Percentiles rank a stretch among this genome's conserved stretches.
phyloP scores from a whole-genome alignment of 1,139 yeast genomes.

The Geotrichum reessii region DNA sequence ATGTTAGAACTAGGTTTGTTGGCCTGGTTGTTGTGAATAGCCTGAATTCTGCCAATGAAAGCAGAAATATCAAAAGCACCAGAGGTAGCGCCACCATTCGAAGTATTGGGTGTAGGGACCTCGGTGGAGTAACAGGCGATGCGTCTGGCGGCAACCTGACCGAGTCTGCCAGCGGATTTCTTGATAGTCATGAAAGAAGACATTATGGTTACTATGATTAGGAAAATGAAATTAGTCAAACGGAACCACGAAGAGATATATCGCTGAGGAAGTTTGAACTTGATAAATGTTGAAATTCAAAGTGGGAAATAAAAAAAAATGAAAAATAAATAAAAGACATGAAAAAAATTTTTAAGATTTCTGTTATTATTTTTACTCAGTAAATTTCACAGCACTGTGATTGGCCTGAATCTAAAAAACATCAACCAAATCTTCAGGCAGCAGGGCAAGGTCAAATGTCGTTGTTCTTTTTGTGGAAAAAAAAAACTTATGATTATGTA shows the following conservation, averaged over 20 bases:
- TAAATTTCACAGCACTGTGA: neutral
- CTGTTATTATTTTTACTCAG: neutral
- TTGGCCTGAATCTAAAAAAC: neutral
- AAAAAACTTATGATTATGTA: too few species aligned
- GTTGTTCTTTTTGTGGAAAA: too few species aligned
- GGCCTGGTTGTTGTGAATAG: conserved; percentile 26
- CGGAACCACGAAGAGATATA: neutral
- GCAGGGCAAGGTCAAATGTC: neutral
- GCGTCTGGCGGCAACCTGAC: conserved; percentile 5
- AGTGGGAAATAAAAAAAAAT: neutral
- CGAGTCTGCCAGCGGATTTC: neutral
- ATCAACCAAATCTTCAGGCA: neutral
- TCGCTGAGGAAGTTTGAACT: neutral
- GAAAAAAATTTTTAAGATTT: neutral
- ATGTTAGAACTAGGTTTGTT: conserved; percentile 13
- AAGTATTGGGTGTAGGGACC: conserved; percentile 8
- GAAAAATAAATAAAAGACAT: neutral
- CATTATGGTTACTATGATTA: neutral
- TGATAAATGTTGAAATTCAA: neutral
- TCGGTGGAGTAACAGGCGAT: conserved; percentile 15
- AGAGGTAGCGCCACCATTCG: neutral
- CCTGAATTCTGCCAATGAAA: conserved; percentile 30
- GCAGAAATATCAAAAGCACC: conserved; percentile 26
- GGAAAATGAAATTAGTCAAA: neutral
- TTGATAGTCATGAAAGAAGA: neutral